Evolutionary conservation across 2,329 filamentous ascomycete species (phyloP), one percentile per base, ranked within the genome.

Genomic region (Clonostachys sp.): DNA sequence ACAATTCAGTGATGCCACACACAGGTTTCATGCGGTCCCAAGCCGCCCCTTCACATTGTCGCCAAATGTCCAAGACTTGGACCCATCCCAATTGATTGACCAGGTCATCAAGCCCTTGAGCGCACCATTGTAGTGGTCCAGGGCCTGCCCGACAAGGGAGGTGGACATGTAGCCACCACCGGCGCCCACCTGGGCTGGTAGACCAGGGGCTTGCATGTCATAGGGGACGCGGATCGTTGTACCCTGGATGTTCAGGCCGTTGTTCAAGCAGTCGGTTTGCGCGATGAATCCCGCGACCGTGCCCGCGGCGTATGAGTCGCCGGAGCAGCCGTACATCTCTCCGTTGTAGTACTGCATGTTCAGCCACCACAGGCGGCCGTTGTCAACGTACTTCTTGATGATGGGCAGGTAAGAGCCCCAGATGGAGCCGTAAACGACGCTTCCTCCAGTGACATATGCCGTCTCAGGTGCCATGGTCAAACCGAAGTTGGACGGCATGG

Each of bases 401-500:
- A 66, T 63, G 45, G 63, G 63, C 9, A 66, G 57, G 47, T 66
- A 66, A 5, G 63, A 53, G 41, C 63, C 63, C 63, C 63, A 66
- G 52, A 65, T 64, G 45, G 59, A 61, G 20, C 61, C 61, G 48
- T 61, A 66, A 1, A 45, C 51, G 6, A 65, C 51, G 40, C 55
- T 55, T 18, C 59, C 63, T 8, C 63, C 63, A 1, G 62, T 66
- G 3, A 66, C 63, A 46, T 66, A 66, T 4, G 63, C 62, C 12
- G 61, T 70, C 49, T 66, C 64, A 6, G 61, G 62, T 5, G 64
- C 64, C 56, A 68, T 80, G 36, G 76, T 83, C 41, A 83, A 73
- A 17, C 83, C 82, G 12, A 73, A 75, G 24, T 64, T 86, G 46
- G 72, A 78, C 61, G 83, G 82, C 44, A 80, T 74, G 52, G 73